Conservation (phyloP, 2,329 filamentous ascomycete genomes). For the Arthrobotrys iridis region DNA sequence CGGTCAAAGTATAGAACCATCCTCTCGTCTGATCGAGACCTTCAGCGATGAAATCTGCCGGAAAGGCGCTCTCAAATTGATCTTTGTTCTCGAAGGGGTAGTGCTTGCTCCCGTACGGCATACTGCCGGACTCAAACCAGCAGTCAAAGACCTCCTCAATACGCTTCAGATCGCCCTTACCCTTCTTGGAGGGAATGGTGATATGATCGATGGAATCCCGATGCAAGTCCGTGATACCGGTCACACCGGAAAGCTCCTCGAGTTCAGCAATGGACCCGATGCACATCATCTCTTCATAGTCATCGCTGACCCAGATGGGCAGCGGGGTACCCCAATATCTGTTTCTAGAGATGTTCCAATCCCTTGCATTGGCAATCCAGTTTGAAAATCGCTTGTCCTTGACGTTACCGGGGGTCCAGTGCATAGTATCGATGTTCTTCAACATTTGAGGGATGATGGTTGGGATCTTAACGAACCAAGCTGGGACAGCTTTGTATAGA, state of each 20-base stretch:
- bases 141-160: constrained; percentile 94
- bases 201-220: constrained; percentile 93
- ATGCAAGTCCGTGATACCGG: constrained; percentile 85
- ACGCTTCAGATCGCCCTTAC: constrained; percentile 82
- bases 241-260: constrained; percentile 85
- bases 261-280: constrained; percentile 86
- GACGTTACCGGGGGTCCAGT: constrained; percentile 90
- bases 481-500: constrained; percentile 89
- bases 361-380: constrained; percentile 89
- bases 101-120: constrained; percentile 91
- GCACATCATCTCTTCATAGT: constrained; percentile 85
- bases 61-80: constrained; percentile 81
- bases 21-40: constrained; percentile 92
- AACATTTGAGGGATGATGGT: constrained; percentile 87
- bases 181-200: constrained; percentile 88
- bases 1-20: constrained; percentile 94
- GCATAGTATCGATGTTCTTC: constrained; percentile 85
- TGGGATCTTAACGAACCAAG: constrained; percentile 92
- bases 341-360: constrained; percentile 95
- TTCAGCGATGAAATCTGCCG: constrained; percentile 93
- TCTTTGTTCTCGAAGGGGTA: constrained; percentile 92
- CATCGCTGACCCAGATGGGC: constrained; percentile 90
- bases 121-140: constrained; percentile 95
- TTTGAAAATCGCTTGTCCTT: constrained; percentile 90
- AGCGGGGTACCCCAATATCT: constrained; percentile 96